Percentiles rank a stretch among this genome's conserved stretches.
phyloP scores from a whole-genome alignment of 2,329 filamentous ascomycete genomes.

The Hypomyces rosellus region DNA sequence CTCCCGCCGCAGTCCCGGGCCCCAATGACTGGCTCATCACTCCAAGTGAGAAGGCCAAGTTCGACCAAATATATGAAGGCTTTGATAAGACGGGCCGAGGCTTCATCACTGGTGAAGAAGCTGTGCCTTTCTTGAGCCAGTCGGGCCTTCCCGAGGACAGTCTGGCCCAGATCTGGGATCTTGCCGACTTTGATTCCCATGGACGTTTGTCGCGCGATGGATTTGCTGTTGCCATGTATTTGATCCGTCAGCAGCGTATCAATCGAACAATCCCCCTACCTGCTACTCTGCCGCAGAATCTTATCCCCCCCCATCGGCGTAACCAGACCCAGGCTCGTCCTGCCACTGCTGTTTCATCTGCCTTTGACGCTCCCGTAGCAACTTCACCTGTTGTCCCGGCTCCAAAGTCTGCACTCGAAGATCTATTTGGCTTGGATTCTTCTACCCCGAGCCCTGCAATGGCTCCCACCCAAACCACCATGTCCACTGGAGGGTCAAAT shows the following conservation, averaged over 20 bases:
- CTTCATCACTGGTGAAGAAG: conserved; percentile 87
- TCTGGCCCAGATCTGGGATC: conserved; percentile 93
- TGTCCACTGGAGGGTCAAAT: conserved; percentile 69
- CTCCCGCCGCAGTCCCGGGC: conserved; percentile 23
- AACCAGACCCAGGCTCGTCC: conserved; percentile 50
- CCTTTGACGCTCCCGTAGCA: conserved; percentile 43
- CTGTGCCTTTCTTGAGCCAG: conserved; percentile 88
- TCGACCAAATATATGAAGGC: conserved; percentile 77
- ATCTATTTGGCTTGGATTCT: conserved; percentile 87
- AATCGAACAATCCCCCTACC: conserved; percentile 62
- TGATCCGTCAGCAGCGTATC: conserved; percentile 83
- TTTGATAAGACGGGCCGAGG: conserved; percentile 78
- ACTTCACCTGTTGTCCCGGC: conserved; percentile 29
- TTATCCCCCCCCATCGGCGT: conserved; percentile 84
- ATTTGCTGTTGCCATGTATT: conserved; percentile 95
- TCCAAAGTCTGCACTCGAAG: conserved; percentile 79
- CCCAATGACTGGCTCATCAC: conserved; percentile 73
- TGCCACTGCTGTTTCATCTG: conserved; percentile 41
- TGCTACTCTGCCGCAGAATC: conserved; percentile 66
- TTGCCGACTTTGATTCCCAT: conserved; percentile 87
- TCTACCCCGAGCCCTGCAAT: conserved; percentile 41
- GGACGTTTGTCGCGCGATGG: conserved; percentile 82
- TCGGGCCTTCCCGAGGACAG: conserved; percentile 83
- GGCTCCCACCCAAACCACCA: conserved; percentile 52
- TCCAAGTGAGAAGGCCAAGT: conserved; percentile 76